Evolutionary conservation across 306 rosid genomes (phyloP).

Genomic region (Cicer pinnatifidum): DNA sequence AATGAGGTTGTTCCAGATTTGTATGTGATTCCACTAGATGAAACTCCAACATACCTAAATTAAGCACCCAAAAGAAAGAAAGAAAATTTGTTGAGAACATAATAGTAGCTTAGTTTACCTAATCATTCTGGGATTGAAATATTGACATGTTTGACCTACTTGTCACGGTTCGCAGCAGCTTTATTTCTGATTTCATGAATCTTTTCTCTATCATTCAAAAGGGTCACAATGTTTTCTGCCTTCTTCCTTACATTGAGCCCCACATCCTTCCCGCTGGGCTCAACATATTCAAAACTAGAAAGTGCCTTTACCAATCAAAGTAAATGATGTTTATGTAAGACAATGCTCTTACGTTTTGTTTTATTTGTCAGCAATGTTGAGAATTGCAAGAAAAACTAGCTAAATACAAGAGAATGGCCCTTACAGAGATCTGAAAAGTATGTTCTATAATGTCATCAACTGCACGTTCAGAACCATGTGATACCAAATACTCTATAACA

Average conservation of each 20-base stretch:
- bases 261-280: conserved; percentile 92
- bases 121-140: conserved; percentile 27
- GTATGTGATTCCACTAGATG: conserved; percentile 82
- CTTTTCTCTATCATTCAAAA: conserved; percentile 88
- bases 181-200: conserved; percentile 88
- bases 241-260: conserved; percentile 98
- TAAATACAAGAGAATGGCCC: conserved; percentile 39
- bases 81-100: conserved; percentile 34
- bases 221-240: conserved; percentile 75
- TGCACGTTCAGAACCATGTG: conserved; percentile 96
- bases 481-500: conserved; percentile 90
- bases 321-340: conserved; percentile 38
- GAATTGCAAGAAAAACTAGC: conserved; percentile 38
- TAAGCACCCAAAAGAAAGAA: conserved; percentile 41
- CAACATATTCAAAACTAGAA: conserved; percentile 93
- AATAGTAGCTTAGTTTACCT: conserved; percentile 39
- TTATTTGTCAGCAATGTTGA: conserved; percentile 29
- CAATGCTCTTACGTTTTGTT: conserved; percentile 17
- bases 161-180: conserved; percentile 94
- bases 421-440: conserved; percentile 94
- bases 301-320: conserved; percentile 71
- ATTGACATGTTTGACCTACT: conserved; percentile 58
- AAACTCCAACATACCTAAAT: conserved; percentile 88
- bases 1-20: conserved; percentile 71
- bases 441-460: conserved; percentile 98